Conservation (phyloP, 768 basidiomycete genomes). For the Lactifluus pinguis region DNA sequence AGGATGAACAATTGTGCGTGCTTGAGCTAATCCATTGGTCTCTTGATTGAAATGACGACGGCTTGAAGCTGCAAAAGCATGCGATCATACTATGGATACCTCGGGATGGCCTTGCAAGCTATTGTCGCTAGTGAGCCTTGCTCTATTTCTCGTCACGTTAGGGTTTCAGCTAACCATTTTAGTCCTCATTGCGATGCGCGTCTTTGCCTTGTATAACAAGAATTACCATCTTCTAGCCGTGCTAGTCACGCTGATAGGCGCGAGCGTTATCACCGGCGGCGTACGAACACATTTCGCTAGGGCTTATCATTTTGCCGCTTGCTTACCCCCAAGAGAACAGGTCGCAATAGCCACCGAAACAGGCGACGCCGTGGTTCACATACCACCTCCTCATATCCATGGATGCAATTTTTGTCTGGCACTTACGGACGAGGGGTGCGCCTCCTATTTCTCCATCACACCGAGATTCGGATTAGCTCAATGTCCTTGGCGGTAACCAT, state of each 20-base stretch:
- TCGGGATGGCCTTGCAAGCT: background rate
- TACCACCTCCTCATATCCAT: background rate
- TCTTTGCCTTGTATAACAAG: background rate
- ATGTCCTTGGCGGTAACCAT: background rate
- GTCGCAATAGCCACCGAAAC: background rate
- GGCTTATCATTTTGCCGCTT: background rate
- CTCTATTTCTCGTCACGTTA: background rate
- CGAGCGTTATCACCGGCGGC: background rate
- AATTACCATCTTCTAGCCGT: background rate
- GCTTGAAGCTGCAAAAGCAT: background rate
- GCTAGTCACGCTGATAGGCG: background rate
- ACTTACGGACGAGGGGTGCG: background rate
- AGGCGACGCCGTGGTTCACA: background rate
- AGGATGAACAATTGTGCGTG: background rate
- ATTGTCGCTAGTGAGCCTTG: background rate
- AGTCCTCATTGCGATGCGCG: background rate
- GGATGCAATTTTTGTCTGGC: background rate
- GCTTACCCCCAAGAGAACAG: background rate
- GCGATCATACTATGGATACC: background rate
- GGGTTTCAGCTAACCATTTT: background rate
- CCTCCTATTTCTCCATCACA: background rate
- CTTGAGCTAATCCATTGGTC: background rate
- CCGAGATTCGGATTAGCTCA: background rate
- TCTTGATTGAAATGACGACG: background rate
- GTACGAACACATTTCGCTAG: background rate